Evolutionary conservation across 2,329 filamentous ascomycete species (phyloP).

Genomic region (Epichloe elymi): DNA sequence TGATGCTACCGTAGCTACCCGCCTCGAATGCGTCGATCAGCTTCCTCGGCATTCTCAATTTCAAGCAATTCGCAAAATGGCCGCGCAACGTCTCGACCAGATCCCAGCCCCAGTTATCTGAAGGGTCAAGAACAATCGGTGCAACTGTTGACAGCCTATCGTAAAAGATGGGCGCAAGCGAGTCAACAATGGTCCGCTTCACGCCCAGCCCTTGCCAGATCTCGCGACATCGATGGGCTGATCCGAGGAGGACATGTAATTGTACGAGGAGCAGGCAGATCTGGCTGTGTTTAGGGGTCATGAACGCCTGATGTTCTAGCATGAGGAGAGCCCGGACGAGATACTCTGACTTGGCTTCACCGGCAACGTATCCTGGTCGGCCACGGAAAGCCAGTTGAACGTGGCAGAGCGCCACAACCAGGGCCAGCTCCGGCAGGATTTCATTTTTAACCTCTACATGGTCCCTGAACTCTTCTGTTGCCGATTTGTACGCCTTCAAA

Average conservation of each 20-base stretch:
- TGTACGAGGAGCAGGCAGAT: conserved; percentile 38
- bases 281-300: conserved; percentile 31
- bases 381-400: conserved; percentile 17
- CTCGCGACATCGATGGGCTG: conserved; percentile 30
- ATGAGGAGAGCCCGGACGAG: conserved; percentile 37
- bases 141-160: conserved; percentile 41
- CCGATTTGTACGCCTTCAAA: conserved; percentile 10
- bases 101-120: conserved; percentile 19
- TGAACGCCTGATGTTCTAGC: conserved; percentile 34
- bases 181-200: conserved; percentile 45
- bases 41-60: conserved; percentile 29
- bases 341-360: conserved; percentile 12
- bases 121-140: conserved; percentile 24
- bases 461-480: conserved; percentile 2
- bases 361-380: conserved; percentile 2
- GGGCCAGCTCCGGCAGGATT: conserved; percentile 20
- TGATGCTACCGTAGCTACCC: conserved; percentile 37
- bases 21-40: conserved; percentile 34
- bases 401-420: conserved; percentile 22
- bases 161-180: conserved; percentile 39
- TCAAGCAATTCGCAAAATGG: conserved; percentile 34
- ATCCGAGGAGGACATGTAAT: conserved; percentile 38
- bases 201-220: conserved; percentile 39
- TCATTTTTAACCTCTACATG: conserved; percentile 6
- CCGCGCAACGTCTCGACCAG: conserved; percentile 29